These are phyloP conservation scores for Kwoniella botswanensis DNA, from an alignment of 768 basidiomycete genomes.

Conservation along the genomic window DNA sequence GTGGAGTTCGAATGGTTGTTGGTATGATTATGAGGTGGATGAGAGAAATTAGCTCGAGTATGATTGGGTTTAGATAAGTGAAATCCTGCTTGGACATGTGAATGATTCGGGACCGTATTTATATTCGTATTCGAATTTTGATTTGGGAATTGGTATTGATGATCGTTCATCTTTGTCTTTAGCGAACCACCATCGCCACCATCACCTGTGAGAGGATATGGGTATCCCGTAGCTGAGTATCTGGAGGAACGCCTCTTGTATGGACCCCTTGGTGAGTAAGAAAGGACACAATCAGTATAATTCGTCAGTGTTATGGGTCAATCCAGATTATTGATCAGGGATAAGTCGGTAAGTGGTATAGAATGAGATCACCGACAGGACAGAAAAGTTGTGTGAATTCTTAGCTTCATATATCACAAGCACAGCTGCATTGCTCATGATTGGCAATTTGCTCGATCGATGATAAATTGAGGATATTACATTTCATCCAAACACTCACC, in stretches of 20 bases:
- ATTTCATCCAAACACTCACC: slow-evolving; percentile 31
- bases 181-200: background rate
- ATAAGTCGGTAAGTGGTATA: too few relatives aligned
- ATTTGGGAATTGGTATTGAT: too few relatives aligned
- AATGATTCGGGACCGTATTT: too few relatives aligned
- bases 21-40: background rate
- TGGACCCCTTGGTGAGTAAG: slow-evolving; percentile 30
- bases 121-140: too few relatives aligned
- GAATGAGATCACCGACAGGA: too few relatives aligned
- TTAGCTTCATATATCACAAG: too few relatives aligned
- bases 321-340: background rate
- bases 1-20: too few relatives aligned
- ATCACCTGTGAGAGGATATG: background rate
- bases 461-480: too few relatives aligned
- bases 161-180: background rate
- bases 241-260: slow-evolving; percentile 42
- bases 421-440: too few relatives aligned
- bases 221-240: slow-evolving; percentile 5
- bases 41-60: background rate
- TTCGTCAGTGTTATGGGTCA: background rate
- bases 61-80: background rate
- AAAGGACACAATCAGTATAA: background rate
- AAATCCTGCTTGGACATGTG: background rate
- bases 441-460: too few relatives aligned
- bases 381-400: too few relatives aligned